Conservation (phyloP, 257 asterid genomes). For the Fraxinus anomala region DNA sequence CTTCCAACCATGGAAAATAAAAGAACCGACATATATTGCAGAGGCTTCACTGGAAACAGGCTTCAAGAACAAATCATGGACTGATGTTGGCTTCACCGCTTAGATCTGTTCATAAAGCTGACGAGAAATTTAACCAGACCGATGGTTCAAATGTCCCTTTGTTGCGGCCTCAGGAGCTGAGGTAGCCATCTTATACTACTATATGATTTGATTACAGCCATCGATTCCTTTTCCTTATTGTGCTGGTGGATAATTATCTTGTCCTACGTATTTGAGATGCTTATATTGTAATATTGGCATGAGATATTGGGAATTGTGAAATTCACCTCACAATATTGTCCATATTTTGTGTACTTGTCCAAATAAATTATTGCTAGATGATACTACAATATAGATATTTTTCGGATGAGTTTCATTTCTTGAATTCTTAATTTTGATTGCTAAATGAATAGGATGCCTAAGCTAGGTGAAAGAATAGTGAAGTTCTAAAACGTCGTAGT, state of each 20-base stretch:
- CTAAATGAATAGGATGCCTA: too few relatives aligned
- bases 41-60: slow-evolving; percentile 98
- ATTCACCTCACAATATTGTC: slow-evolving; percentile 36
- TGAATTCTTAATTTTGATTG: too few relatives aligned
- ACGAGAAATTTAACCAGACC: slow-evolving; percentile 42
- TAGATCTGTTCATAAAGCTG: slow-evolving; percentile 60
- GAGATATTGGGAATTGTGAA: slow-evolving; percentile 49
- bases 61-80: slow-evolving; percentile 77
- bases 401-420: too few relatives aligned
- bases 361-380: too few relatives aligned
- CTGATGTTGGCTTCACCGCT: slow-evolving; percentile 95
- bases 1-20: slow-evolving; percentile 16
- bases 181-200: slow-evolving; percentile 43
- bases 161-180: slow-evolving; percentile 89
- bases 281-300: slow-evolving; percentile 52
- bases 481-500: too few relatives aligned
- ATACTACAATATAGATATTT: too few relatives aligned
- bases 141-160: slow-evolving; percentile 57
- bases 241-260: slow-evolving; percentile 37
- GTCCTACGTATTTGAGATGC: slow-evolving; percentile 64
- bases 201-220: slow-evolving; percentile 21
- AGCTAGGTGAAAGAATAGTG: too few relatives aligned
- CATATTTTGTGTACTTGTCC: neutral
- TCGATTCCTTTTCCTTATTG: slow-evolving; percentile 35
- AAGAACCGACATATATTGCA: slow-evolving; percentile 37